A percentile compares a stretch with the other conserved stretches of the same genome.
phyloP scores from a whole-genome alignment of 352 stramenopile genomes.

The Globisporangium uncinulatum region DNA sequence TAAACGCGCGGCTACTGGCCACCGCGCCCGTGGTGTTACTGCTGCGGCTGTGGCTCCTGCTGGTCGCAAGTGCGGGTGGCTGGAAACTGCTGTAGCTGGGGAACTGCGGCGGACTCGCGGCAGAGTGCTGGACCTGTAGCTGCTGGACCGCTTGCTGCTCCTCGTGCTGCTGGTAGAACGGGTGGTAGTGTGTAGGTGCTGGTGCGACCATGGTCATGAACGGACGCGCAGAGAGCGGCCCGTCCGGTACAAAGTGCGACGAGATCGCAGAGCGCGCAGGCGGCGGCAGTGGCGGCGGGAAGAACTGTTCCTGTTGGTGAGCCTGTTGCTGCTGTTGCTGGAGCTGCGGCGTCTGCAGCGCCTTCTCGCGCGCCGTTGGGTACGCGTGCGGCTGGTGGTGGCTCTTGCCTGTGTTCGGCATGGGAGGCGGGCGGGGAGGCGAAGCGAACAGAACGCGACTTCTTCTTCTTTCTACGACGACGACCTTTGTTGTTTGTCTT shows the following conservation, averaged over 20 bases:
- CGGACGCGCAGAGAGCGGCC: slow-evolving; percentile 9
- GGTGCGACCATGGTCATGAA: slow-evolving; percentile 12
- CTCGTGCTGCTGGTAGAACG: no score
- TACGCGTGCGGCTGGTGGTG: slow-evolving; percentile 12
- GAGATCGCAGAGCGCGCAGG: no score
- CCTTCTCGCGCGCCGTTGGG: slow-evolving; percentile 11
- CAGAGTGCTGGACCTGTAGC: not conserved
- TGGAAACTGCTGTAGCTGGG: slow-evolving; percentile 1
- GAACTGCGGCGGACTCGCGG: not conserved
- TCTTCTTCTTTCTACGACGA: no score
- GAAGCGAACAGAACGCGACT: not conserved
- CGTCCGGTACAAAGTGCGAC: not conserved
- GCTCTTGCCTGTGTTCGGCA: slow-evolving; percentile 17
- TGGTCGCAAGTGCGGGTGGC: not conserved
- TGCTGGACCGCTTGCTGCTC: not conserved
- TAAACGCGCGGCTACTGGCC: slow-evolving; percentile 3
- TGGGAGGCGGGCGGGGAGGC: not conserved
- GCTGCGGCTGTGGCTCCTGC: not conserved
- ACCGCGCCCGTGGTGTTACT: no score
- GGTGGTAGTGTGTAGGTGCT: not conserved
- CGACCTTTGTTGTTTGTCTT: no score
- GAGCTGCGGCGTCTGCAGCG: not conserved
- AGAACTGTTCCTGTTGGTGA: not conserved
- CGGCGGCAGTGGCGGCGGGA: not conserved
- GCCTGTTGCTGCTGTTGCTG: not conserved